A percentile compares a stretch with the other conserved stretches of the same genome.
phyloP scores from a whole-genome alignment of 2,329 filamentous ascomycete genomes.

The Fusarium sp. region DNA sequence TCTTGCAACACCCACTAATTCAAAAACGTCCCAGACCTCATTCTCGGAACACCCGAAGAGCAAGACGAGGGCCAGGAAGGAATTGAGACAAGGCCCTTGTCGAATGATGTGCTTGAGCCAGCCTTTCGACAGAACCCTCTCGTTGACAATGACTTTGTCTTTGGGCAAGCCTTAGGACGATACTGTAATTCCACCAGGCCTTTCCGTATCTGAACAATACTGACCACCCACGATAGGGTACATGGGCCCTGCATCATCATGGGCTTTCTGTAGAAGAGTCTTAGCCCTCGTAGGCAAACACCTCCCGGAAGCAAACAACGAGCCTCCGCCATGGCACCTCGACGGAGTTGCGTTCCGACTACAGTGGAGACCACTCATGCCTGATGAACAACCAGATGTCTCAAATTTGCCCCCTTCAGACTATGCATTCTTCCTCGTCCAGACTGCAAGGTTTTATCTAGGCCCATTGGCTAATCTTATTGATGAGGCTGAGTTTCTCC shows the following conservation, averaged over 20 bases:
- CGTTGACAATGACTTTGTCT: slow-evolving; percentile 46
- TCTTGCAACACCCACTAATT: not conserved
- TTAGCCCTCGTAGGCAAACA: slow-evolving; percentile 44
- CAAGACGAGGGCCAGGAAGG: not conserved
- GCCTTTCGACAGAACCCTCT: slow-evolving; percentile 45
- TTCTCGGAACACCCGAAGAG: slow-evolving; percentile 25
- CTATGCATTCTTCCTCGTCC: slow-evolving; percentile 44
- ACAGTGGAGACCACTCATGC: slow-evolving; percentile 37
- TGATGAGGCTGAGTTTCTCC: slow-evolving; percentile 37
- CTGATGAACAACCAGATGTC: slow-evolving; percentile 41
- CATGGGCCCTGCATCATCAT: slow-evolving; percentile 47
- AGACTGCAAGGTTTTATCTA: slow-evolving; percentile 45
- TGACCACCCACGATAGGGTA: slow-evolving; percentile 32
- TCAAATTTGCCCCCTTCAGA: slow-evolving; percentile 42
- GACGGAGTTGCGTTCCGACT: slow-evolving; percentile 46
- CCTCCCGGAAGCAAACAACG: slow-evolving; percentile 42
- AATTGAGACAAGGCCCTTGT: slow-evolving; percentile 4
- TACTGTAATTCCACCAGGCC: slow-evolving; percentile 18
- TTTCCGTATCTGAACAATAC: not conserved
- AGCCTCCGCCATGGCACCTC: slow-evolving; percentile 46
- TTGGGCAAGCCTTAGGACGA: slow-evolving; percentile 38
- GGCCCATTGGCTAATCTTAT: slow-evolving; percentile 39
- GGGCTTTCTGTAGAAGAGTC: slow-evolving; percentile 47
- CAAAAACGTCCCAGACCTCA: not conserved
- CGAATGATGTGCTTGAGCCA: slow-evolving; percentile 38